phyloP scores from a whole-genome alignment of 306 rosid species.

The Styphnolobium japonicum region DNA sequence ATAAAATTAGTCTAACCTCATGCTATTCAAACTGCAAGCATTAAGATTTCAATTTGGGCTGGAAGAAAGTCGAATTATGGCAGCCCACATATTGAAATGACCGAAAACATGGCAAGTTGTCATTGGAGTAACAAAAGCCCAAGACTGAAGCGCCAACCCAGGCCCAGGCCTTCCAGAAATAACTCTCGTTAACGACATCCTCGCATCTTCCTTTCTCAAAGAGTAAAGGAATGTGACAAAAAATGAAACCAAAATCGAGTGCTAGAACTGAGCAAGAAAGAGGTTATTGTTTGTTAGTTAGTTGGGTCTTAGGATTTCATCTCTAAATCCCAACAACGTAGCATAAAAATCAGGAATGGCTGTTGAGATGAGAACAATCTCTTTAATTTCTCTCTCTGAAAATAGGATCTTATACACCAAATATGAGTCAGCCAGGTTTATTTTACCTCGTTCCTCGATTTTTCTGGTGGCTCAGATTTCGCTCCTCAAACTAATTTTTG shows the following conservation, averaged over 20 bases:
- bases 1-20: too few relatives aligned
- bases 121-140: background rate
- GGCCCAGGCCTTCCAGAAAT: background rate
- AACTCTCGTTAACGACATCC: constrained; percentile 16
- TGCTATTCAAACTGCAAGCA: background rate
- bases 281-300: background rate
- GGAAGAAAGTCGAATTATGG: background rate
- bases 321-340: constrained; percentile 32
- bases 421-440: background rate
- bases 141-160: background rate
- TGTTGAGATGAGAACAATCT: constrained; percentile 30
- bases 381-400: constrained; percentile 18
- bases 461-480: constrained; percentile 40
- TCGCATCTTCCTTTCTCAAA: background rate
- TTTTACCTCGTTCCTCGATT: constrained; percentile 3
- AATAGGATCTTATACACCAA: constrained; percentile 29
- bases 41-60: background rate
- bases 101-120: background rate
- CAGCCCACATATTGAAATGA: background rate
- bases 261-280: background rate
- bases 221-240: background rate
- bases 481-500: constrained; percentile 17
- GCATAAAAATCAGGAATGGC: constrained; percentile 38
- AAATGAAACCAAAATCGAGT: background rate
- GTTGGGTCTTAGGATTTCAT: constrained; percentile 17